Evolutionary conservation across 1,284 basidiomycete species (phyloP).

Genomic region (Mycosarcoma mackinlayi): DNA sequence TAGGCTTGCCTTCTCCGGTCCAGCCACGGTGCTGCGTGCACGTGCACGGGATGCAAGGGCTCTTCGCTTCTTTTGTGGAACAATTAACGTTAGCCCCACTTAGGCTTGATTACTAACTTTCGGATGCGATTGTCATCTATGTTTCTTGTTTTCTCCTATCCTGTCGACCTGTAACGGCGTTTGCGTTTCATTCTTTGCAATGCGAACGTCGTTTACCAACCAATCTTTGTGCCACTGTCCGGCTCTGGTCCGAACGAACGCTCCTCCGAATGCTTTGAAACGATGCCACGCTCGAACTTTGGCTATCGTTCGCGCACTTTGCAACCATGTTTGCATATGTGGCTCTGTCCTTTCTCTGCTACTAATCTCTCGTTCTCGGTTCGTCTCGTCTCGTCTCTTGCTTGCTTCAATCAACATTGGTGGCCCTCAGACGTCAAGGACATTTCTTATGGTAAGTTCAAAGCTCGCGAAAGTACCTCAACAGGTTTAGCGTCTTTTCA

Average conservation of each 20-base stretch:
- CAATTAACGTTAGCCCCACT: slow-evolving; percentile 2
- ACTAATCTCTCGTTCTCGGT: slow-evolving; percentile 13
- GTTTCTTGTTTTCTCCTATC: slow-evolving; percentile 14
- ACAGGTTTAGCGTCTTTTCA: neutral
- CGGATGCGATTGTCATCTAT: slow-evolving; percentile 43
- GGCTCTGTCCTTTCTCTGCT: slow-evolving; percentile 42
- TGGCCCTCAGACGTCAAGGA: slow-evolving; percentile 84
- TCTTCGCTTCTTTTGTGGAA: neutral
- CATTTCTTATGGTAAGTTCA: slow-evolving; percentile 86
- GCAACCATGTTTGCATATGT: slow-evolving; percentile 8
- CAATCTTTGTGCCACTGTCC: slow-evolving; percentile 10
- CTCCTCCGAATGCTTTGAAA: slow-evolving; percentile 32
- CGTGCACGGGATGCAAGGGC: neutral
- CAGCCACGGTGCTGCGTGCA: neutral
- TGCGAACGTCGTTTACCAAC: slow-evolving; percentile 56
- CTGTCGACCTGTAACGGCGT: slow-evolving; percentile 40
- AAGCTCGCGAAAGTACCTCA: neutral
- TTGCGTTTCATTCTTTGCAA: slow-evolving; percentile 58
- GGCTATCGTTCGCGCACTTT: slow-evolving; percentile 6
- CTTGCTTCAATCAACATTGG: slow-evolving; percentile 10
- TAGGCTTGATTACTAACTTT: slow-evolving; percentile 44
- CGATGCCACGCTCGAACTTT: slow-evolving; percentile 24
- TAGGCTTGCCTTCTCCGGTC: neutral
- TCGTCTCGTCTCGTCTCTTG: neutral
- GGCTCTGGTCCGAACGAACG: slow-evolving; percentile 18